Evolutionary conservation across 805 yeast genomes (phyloP).

Genomic region (Candida berthetii): DNA sequence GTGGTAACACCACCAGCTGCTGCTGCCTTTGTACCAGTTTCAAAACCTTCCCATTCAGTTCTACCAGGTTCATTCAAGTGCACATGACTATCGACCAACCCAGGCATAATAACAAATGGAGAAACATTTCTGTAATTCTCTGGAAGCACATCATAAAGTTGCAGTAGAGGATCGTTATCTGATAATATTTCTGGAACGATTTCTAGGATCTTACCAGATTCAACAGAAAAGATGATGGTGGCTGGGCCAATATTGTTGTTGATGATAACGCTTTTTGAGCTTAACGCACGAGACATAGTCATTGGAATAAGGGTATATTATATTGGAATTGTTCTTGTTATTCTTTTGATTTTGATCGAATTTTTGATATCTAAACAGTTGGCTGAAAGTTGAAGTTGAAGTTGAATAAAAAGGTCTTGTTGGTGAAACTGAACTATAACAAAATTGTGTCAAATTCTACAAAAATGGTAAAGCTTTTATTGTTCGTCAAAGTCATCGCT

Average conservation of each 20-base stretch:
- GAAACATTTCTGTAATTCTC: conserved; percentile 45
- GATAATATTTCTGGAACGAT: conserved; percentile 35
- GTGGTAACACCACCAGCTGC: conserved; percentile 97
- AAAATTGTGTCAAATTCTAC: no score
- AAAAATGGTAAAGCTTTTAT: no score
- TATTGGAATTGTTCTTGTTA: no score
- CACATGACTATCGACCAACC: conserved; percentile 90
- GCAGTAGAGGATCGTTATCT: conserved; percentile 32
- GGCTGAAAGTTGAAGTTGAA: no score
- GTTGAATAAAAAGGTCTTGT: no score
- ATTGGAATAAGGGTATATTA: neutral
- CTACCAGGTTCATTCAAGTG: conserved; percentile 97
- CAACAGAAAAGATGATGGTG: conserved; percentile 54
- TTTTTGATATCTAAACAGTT: no score
- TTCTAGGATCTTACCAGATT: conserved; percentile 52
- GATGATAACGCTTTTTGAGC: conserved; percentile 53
- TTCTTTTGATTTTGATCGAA: no score
- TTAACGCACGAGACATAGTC: conserved; percentile 53
- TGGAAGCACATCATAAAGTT: conserved; percentile 35
- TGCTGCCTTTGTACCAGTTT: conserved; percentile 92
- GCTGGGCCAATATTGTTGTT: conserved; percentile 45
- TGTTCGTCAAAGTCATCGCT: no score
- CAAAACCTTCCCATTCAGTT: conserved; percentile 98
- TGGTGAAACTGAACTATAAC: no score
- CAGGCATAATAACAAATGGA: conserved; percentile 73